Evolutionary conservation across 768 basidiomycete genomes (phyloP).

Genomic region (Boletus subcaerulescens): DNA sequence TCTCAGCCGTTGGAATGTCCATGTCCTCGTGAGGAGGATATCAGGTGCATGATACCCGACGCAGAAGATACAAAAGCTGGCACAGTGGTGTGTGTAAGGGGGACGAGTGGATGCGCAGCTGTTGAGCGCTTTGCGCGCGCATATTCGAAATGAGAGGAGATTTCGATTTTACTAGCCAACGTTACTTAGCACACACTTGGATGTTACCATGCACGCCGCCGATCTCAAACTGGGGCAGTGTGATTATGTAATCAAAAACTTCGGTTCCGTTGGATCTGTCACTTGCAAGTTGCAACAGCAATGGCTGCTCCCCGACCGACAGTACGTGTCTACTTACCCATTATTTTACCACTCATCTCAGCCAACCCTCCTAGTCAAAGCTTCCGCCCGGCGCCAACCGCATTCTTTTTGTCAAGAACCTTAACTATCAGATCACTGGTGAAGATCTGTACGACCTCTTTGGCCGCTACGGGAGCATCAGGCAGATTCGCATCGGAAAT

Average conservation of each 20-base stretch:
- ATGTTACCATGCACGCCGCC: not conserved
- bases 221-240: not conserved
- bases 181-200: not conserved
- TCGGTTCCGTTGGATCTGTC: not conserved
- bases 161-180: too few species aligned
- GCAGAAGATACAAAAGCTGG: slow-evolving; percentile 45
- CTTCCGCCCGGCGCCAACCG: slow-evolving; percentile 91
- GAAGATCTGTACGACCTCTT: slow-evolving; percentile 97
- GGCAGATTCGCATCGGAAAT: slow-evolving; percentile 92
- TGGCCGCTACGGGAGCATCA: slow-evolving; percentile 94
- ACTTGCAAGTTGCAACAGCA: not conserved
- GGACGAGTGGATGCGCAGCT: slow-evolving; percentile 56
- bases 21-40: slow-evolving; percentile 72
- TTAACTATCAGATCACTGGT: slow-evolving; percentile 90
- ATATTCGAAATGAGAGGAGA: slow-evolving; percentile 6
- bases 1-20: slow-evolving; percentile 58
- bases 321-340: slow-evolving; percentile 33
- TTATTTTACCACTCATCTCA: not conserved
- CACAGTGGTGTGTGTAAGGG: slow-evolving; percentile 70
- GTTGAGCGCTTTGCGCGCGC: slow-evolving; percentile 49
- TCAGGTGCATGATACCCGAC: slow-evolving; percentile 76
- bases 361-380: slow-evolving; percentile 52
- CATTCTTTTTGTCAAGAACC: slow-evolving; percentile 89
- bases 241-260: slow-evolving; percentile 20
- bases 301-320: slow-evolving; percentile 74